Base-by-base conservation (phyloP, 371 early-diverging fungal species). In the Apophysomyces ossiformis region DNA sequence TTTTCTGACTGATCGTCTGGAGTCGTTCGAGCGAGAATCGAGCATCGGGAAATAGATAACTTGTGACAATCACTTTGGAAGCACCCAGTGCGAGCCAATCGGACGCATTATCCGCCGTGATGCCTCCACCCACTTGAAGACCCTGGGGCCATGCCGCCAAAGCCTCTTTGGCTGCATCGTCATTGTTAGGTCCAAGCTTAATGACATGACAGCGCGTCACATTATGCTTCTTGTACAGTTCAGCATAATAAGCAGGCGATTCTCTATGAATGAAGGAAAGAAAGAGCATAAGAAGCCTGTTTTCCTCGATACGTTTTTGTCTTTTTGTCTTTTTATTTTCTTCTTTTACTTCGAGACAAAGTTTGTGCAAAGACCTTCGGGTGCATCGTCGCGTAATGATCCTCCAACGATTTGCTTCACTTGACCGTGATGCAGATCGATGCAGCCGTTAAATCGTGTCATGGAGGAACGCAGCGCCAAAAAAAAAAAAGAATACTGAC, bases 321-420 rank as follows among this genome's bases (percentile, higher is more conserved):
- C 16, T 58, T 11, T 58, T 35, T 61, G 9, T 57, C 35, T 57
- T 3, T 45, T n/a, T n/a, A n/a, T n/a, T 44, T 11, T 18, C 4
- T 32, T 9, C 8, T 44, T 56, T 69, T 85, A 92, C 91, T 75
- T 83, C 0, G 97, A 91, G 0, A 96, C 94, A 87, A 95, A 96
- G 85, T 99, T 99, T 3, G 96, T 96, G 46, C 85, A 82, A 32
- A 96, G 84, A 18, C 74, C 84, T 15, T 85, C 84, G 37, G 88
- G 80, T 57, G 84, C 82, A 50, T 75, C 66, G 69, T 94, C 94
- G 64, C 74, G 85, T 21, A 97, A 85, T 32, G 97, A 90, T 18
- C 95, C 96, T 44, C 99, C 98, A 36, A 99, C 96, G 65, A 97
- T 97, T 73, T 99, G 99, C 82, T 99, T 99, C 61, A 99, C 99